Base-by-base conservation (phyloP, 2,329 filamentous ascomycete species). In the Fusarium tanahbumbuense region DNA sequence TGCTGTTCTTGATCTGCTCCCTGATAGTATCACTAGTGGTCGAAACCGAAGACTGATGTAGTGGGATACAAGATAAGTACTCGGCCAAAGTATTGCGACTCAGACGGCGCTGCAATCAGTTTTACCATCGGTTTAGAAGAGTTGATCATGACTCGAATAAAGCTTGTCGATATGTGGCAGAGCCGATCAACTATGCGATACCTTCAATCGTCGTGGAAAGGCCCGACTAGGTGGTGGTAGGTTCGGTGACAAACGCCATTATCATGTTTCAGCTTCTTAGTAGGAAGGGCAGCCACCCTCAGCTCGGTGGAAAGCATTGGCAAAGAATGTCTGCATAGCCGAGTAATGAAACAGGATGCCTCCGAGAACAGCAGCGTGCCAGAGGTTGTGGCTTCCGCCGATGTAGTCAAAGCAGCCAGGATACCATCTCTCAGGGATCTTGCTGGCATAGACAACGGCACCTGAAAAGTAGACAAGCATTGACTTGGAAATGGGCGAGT, bases 281-380 rank as follows among this genome's bases (percentile, higher is more conserved):
- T 86, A 88, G 3, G 82, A 77, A 22, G 86, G 84, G 75, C 87
- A 89, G n/a, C 86, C 86, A 48, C 81, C 85, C 77, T 89, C 78
- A 4, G 91, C 92, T 64, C 91, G 87, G 71, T 85, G 81, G 80
- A 95, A 95, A 13, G 93, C 93, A 42, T 86, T 87, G 7, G 91
- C 86, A 77, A 99, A 99, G 80, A 99, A 96, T 59, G 94, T 88
- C 80, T 98, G 93, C 95, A 99, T 98, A 20, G 96, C 96, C 23
- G 88, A 87, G 81, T 98, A 99, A 80, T 99, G 96, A 79, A 97
- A 98, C n/a, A 98, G 81, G 61, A 99, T 99, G 13, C 96, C 96
- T 18, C 94, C 93, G 28, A 99, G 84, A 13, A 99, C 96, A 10
- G 96, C 96, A 34, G 97, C 82, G 80, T 99, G 96, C 96, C 96